Base-by-base conservation (phyloP, 108 stramenopile species). In the Nitzschia putrida region DNA sequence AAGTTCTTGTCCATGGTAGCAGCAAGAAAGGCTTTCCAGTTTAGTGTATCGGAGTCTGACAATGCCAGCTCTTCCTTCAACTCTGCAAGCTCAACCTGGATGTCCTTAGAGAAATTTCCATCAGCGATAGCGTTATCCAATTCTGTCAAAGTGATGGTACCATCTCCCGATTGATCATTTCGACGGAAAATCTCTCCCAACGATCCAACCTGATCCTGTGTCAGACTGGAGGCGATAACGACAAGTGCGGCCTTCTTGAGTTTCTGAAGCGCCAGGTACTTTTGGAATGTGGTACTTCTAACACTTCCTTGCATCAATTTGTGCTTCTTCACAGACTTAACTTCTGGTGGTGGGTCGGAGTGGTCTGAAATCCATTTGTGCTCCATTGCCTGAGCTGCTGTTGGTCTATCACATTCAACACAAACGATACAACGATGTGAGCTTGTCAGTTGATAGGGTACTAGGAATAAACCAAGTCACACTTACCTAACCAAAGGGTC, bases 1-100 rank as follows among this genome's bases (percentile, higher is more conserved):
- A 85, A 70, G 68, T 75, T 87, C 68, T 87, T 88, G 74, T 93
- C 92, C 68, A 93, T 85, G 52, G 90, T 93, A 0, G 87, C 85
- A 12, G 92, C 89, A 43, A 91, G 66, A 70, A 95, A 95, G 18
- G 90, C 89, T 54, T 85, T 87, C 86, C 89, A 92, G 60, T 93
- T 88, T 18, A 95, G 56, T n/a, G 79, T 83, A 47, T 88, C 88
- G 41, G 87, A 80, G 16, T 86, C 91, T 2, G 89, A 83, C 24
- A 92, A 61, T 16, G 66, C 61, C 45, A 95, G 67, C 13, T 86
- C 87, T 64, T 85, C 80, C 12, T 84, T 74, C 54, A 94, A 55
- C 1, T 72, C 74, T 37, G 53, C 64, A 18, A 94, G 45, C 47
- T 82, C 75, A 11, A 64, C 61, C 22, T 72, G 67, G 12, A 83